Evolutionary conservation across 73 alveolate genomes (phyloP).

Genomic region (Stentor coeruleus): DNA sequence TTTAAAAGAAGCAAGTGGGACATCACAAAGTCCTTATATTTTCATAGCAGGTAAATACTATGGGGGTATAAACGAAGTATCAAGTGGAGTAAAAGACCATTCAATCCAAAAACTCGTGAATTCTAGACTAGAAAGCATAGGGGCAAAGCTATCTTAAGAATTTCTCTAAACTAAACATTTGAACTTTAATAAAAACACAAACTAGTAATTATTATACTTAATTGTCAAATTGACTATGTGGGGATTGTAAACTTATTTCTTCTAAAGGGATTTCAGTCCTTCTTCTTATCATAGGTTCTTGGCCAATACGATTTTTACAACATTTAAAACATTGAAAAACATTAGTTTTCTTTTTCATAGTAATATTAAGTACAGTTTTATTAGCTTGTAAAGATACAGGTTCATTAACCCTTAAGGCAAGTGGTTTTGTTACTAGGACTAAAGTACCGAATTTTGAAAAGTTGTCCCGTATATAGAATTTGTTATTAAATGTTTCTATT

Average conservation of each 20-base stretch:
- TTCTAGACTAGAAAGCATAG: not conserved
- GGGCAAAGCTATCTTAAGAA: not conserved
- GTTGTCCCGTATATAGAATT: not conserved
- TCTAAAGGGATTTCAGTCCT: not conserved
- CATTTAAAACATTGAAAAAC: no score
- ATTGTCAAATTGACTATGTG: no score
- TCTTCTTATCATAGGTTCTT: no score
- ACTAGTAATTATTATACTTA: no score
- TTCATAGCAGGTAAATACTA: not conserved
- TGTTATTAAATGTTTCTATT: constrained; percentile 38
- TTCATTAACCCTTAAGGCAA: no score
- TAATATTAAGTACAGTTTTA: no score
- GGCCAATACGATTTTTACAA: no score
- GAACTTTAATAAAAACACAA: no score
- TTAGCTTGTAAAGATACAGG: not conserved
- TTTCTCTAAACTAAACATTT: no score
- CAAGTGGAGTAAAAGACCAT: not conserved
- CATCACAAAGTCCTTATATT: not conserved
- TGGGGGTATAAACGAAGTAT: not conserved
- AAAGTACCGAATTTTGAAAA: not conserved
- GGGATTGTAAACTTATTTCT: not conserved
- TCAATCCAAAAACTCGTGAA: not conserved
- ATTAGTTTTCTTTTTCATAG: not conserved
- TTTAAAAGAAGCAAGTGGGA: not conserved
- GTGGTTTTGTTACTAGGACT: not conserved